phyloP scores from a whole-genome alignment of 352 stramenopile genomes.

The Phytophthora parvispora region DNA sequence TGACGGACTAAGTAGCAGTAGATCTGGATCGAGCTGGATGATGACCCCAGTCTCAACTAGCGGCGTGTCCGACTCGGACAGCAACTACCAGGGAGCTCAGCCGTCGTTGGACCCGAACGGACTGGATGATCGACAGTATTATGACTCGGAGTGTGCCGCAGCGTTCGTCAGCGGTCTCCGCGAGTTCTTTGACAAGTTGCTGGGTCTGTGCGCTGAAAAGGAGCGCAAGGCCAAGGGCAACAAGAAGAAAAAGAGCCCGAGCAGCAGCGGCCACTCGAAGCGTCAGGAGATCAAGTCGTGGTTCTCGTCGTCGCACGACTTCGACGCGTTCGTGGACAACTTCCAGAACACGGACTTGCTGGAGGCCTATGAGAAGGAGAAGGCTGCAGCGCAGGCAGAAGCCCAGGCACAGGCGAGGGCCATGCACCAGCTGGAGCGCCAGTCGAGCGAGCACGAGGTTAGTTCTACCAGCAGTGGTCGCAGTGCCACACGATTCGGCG shows the following conservation, averaged over 20 bases:
- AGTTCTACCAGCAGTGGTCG: slow-evolving; percentile 49
- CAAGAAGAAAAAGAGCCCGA: slow-evolving; percentile 57
- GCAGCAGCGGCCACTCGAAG: slow-evolving; percentile 70
- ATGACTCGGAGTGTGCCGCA: slow-evolving; percentile 66
- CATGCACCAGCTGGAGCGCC: slow-evolving; percentile 43
- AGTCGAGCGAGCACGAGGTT: slow-evolving; percentile 44
- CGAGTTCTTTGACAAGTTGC: slow-evolving; percentile 78
- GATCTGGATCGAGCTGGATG: slow-evolving; percentile 53
- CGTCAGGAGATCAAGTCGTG: slow-evolving; percentile 87
- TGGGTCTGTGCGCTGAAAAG: slow-evolving; percentile 64
- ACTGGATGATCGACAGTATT: slow-evolving; percentile 66
- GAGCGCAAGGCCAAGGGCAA: slow-evolving; percentile 62
- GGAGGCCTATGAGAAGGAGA: slow-evolving; percentile 55
- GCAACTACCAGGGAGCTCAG: slow-evolving; percentile 37
- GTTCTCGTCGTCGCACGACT: slow-evolving; percentile 88
- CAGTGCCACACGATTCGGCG: slow-evolving; percentile 41
- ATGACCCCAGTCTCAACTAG: slow-evolving; percentile 28
- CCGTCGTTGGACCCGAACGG: slow-evolving; percentile 25
- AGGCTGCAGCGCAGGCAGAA: slow-evolving; percentile 35
- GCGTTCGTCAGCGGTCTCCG: slow-evolving; percentile 65
- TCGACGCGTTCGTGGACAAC: slow-evolving; percentile 84
- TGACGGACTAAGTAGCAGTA: slow-evolving; percentile 52
- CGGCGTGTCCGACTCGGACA: slow-evolving; percentile 30
- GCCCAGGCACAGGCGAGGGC: slow-evolving; percentile 37
- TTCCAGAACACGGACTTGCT: slow-evolving; percentile 69